Evolutionary conservation across 345 rosid genomes (phyloP).

Genomic region (Euphorbia lathyris): DNA sequence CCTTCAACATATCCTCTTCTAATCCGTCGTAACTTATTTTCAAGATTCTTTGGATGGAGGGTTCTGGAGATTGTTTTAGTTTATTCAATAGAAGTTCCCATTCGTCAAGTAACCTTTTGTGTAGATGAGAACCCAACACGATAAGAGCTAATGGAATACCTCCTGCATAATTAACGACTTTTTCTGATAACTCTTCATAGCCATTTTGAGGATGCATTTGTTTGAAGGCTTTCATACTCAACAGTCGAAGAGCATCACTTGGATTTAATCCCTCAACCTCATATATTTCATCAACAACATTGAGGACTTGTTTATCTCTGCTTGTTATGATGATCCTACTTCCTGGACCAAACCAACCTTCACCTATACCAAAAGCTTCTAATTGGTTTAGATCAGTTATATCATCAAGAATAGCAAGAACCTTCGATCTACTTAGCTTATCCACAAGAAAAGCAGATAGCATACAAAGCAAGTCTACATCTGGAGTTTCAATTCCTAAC

Average conservation of each 20-base stretch:
- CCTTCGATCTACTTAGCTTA: neutral
- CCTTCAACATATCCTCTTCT: neutral
- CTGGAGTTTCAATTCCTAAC: neutral
- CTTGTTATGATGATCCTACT: constrained; percentile 11
- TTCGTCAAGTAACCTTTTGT: constrained; percentile 2
- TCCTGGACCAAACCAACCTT: constrained; percentile 7
- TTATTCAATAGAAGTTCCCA: constrained; percentile 13
- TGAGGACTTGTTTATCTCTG: constrained; percentile 17
- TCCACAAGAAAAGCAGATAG: neutral
- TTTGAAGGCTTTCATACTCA: constrained; percentile 11
- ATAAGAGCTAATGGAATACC: constrained; percentile 18
- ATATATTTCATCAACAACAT: neutral
- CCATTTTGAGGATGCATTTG: neutral
- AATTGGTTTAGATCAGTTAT: neutral
- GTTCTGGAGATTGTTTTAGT: neutral
- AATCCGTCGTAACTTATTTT: neutral
- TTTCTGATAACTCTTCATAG: neutral
- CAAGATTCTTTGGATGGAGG: neutral
- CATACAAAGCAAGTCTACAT: neutral
- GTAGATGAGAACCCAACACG: constrained; percentile 21
- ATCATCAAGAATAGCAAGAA: constrained; percentile 1
- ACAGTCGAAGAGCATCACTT: constrained; percentile 6
- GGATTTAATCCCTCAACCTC: neutral
- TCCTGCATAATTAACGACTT: neutral
- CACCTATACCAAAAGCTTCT: neutral